Evolutionary conservation across 805 yeast species (phyloP), one percentile per base, ranked within the genome.

Genomic region (Candida morakotiae): DNA sequence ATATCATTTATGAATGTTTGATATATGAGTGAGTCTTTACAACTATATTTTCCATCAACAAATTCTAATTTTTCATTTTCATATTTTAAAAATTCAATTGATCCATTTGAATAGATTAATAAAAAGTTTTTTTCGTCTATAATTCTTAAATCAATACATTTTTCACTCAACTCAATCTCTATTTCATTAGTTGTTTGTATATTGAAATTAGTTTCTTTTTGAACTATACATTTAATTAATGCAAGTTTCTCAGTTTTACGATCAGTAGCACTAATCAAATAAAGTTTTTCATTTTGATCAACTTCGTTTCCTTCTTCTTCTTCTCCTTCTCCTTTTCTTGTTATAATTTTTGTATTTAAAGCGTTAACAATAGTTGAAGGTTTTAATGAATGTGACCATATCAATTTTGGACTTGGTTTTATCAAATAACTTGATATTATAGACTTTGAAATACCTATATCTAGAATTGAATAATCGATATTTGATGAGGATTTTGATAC

Each of bases 331-430:
- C n/a, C n/a, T n/a, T n/a, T n/a, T n/a, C n/a, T n/a, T 9, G 27
- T 28, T n/a, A 22, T n/a, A 9, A 34, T 35, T 10, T 25, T 28
- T 6, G 50, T 51, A 28, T 62, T 78, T 58, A 76, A 51, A 31
- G 69, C 52, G 32, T 68, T 67, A 15, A 74, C 69, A 2, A 57
- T 41, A 14, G 71, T 57, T 19, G 64, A 60, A 5, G 81, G 81
- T 14, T 76, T 64, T 32, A 76, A 58, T 15, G 81, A 71, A 47
- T 66, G 62, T 3, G 79, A 71, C 81, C 81, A 75, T 27, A 68
- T 57, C 53, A 76, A 56, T 42, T 69, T 73, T n/a, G 82, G 82
- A 10, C 78, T 65, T 13, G 82, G 82, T 46, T 65, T 71, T 35
- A 73, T 67, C 24, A 75, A 58, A 48, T 69, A 74, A 25, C 74